A percentile compares a stretch with the other conserved stretches of the same genome.
Evolutionary conservation across 768 basidiomycete species (phyloP).

Genomic region (Mycena vulgaris): DNA sequence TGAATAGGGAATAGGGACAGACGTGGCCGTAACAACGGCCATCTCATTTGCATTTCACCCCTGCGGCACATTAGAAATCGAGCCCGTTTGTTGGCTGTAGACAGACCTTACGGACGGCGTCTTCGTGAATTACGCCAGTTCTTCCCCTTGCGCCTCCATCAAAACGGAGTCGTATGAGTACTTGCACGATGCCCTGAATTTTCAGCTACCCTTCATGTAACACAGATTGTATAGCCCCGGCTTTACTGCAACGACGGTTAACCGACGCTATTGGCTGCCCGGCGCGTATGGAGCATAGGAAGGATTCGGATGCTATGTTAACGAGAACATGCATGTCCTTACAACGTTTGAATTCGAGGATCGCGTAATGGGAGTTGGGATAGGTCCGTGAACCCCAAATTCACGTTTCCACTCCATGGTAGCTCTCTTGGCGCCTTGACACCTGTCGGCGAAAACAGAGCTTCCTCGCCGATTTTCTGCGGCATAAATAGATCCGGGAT

Average conservation of each 20-base stretch:
- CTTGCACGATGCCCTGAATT: slow-evolving; percentile 18
- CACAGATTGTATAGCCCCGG: slow-evolving; percentile 28
- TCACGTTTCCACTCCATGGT: slow-evolving; percentile 31
- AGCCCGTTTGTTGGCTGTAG: neutral
- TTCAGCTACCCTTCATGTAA: slow-evolving; percentile 33
- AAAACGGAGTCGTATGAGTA: slow-evolving; percentile 33
- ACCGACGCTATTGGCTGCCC: slow-evolving; percentile 5
- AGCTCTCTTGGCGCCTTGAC: neutral
- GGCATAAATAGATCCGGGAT: slow-evolving; percentile 74
- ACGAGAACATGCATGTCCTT: neutral
- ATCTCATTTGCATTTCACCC: slow-evolving; percentile 22
- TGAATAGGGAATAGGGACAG: slow-evolving; percentile 13
- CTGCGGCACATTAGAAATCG: neutral
- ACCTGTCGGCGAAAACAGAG: slow-evolving; percentile 4
- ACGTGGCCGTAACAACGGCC: slow-evolving; percentile 31
- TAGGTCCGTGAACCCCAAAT: slow-evolving; percentile 17
- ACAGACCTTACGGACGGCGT: slow-evolving; percentile 26
- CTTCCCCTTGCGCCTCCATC: slow-evolving; percentile 25
- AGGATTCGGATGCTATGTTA: neutral
- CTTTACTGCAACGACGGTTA: slow-evolving; percentile 18
- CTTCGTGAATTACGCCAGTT: slow-evolving; percentile 25
- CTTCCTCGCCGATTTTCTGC: slow-evolving; percentile 61
- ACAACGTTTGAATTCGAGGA: slow-evolving; percentile 19
- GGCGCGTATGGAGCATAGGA: neutral
- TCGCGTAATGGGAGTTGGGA: neutral